A percentile compares a stretch with the other conserved stretches of the same genome.
Evolutionary conservation across 192 early-diverging fungal species (phyloP).

Genomic region (Linnemannia hyalina): DNA sequence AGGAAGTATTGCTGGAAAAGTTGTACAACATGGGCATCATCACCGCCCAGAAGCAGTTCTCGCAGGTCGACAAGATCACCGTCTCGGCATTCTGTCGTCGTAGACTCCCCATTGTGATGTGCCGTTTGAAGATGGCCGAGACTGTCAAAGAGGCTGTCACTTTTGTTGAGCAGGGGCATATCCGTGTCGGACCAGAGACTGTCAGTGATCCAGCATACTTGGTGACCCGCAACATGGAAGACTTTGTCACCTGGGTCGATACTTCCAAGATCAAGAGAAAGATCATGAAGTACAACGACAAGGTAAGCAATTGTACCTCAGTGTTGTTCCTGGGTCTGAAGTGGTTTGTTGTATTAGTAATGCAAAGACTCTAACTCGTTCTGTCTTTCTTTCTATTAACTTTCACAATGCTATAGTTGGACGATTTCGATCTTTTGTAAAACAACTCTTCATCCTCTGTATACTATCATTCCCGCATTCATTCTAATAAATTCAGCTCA

Average conservation of each 20-base stretch:
- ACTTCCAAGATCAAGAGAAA: constrained; percentile 97
- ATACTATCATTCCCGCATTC: constrained; percentile 1
- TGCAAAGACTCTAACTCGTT: neutral
- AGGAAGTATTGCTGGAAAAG: constrained; percentile 86
- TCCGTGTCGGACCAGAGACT: constrained; percentile 92
- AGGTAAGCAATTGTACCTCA: constrained; percentile 57
- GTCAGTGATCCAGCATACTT: constrained; percentile 90
- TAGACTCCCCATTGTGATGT: constrained; percentile 92
- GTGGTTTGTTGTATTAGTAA: neutral
- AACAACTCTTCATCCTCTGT: constrained; percentile 14
- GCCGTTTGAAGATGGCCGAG: constrained; percentile 95
- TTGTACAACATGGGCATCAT: constrained; percentile 90
- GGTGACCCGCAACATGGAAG: constrained; percentile 86
- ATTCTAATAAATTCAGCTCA: neutral
- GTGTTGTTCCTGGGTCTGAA: neutral
- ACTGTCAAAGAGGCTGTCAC: constrained; percentile 91
- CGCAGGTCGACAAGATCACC: constrained; percentile 82
- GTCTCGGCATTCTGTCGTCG: constrained; percentile 92
- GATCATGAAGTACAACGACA: constrained; percentile 95
- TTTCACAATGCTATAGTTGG: constrained; percentile 65
- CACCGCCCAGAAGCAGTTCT: constrained; percentile 81
- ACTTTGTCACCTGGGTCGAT: constrained; percentile 98
- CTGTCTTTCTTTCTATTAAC: constrained; percentile 13
- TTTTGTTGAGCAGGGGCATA: constrained; percentile 95
- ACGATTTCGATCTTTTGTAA: constrained; percentile 91